Conservation (phyloP, 2,329 filamentous ascomycete species). For the Ophiostoma sp. region DNA sequence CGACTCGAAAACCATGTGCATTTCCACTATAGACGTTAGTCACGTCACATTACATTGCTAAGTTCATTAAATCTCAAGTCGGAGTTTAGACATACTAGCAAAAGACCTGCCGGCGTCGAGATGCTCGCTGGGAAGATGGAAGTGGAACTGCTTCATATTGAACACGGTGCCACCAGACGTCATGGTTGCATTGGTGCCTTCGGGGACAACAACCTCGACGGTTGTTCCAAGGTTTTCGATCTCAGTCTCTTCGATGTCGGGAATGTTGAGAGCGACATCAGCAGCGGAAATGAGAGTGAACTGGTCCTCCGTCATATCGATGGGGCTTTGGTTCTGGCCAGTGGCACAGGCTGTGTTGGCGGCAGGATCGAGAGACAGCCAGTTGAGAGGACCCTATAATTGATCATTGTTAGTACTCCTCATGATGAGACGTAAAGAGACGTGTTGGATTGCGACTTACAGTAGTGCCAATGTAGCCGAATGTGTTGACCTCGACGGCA, state of each 20-base stretch:
- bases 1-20: slow-evolving; percentile 56
- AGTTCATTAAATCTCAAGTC: neutral
- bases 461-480: slow-evolving; percentile 37
- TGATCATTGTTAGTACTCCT: neutral
- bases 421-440: neutral
- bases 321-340: slow-evolving; percentile 53
- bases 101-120: slow-evolving; percentile 39
- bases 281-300: slow-evolving; percentile 34
- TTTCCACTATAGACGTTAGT: slow-evolving; percentile 43
- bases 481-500: slow-evolving; percentile 35
- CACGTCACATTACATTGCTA: slow-evolving; percentile 12
- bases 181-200: slow-evolving; percentile 36
- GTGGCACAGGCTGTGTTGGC: slow-evolving; percentile 47
- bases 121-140: slow-evolving; percentile 48
- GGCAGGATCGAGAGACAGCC: slow-evolving; percentile 34
- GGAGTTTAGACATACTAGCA: slow-evolving; percentile 11
- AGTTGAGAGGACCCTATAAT: slow-evolving; percentile 34
- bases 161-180: slow-evolving; percentile 36
- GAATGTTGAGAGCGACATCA: slow-evolving; percentile 38
- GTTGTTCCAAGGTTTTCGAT: slow-evolving; percentile 57
- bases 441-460: slow-evolving; percentile 30
- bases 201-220: slow-evolving; percentile 44
- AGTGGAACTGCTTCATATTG: slow-evolving; percentile 45
- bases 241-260: slow-evolving; percentile 40
- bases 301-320: slow-evolving; percentile 44